Percentiles rank a stretch among this genome's conserved stretches.
Evolutionary conservation across 2,329 filamentous ascomycete genomes (phyloP).

Genomic region (Ophiognomonia clavigignenti-juglandacearum): DNA sequence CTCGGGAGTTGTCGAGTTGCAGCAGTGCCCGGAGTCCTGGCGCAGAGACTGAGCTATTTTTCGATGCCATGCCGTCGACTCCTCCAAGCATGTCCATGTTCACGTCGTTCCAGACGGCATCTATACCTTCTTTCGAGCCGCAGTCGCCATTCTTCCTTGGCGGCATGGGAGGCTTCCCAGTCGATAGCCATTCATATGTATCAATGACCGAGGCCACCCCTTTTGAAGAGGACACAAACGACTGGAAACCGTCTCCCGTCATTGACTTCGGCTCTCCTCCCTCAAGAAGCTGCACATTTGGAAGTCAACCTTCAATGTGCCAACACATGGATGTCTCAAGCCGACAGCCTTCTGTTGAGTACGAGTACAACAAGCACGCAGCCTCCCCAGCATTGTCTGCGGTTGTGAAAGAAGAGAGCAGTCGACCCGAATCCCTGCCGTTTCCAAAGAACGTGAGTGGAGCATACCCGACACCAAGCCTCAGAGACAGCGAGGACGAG

Average conservation of each 20-base stretch:
- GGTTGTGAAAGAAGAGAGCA: constrained; percentile 7
- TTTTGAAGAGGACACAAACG: constrained; percentile 24
- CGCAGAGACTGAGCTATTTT: constrained; percentile 34
- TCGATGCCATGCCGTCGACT: constrained; percentile 31
- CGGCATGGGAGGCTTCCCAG: constrained; percentile 21
- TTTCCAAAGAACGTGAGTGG: background rate
- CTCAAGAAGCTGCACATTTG: constrained; percentile 27
- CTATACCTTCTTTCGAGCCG: constrained; percentile 22
- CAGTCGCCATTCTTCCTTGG: constrained; percentile 24
- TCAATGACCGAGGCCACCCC: constrained; percentile 30
- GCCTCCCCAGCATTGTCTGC: constrained; percentile 24
- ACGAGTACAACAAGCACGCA: constrained; percentile 15
- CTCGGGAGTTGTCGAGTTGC: constrained; percentile 31
- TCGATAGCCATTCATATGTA: constrained; percentile 24
- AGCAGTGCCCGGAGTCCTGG: constrained; percentile 33
- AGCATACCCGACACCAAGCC: constrained; percentile 13
- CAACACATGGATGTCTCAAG: constrained; percentile 18
- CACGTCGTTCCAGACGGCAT: constrained; percentile 23
- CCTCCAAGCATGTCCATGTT: constrained; percentile 29
- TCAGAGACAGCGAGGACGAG: constrained; percentile 11
- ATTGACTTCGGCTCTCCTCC: constrained; percentile 21
- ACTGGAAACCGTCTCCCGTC: constrained; percentile 22
- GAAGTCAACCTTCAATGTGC: constrained; percentile 25
- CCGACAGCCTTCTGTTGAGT: constrained; percentile 14
- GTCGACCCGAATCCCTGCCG: background rate